Percentiles rank a stretch among this genome's conserved stretches.
phyloP scores from a whole-genome alignment of 371 early-diverging fungal species.

The Actinomortierella ambigua region DNA sequence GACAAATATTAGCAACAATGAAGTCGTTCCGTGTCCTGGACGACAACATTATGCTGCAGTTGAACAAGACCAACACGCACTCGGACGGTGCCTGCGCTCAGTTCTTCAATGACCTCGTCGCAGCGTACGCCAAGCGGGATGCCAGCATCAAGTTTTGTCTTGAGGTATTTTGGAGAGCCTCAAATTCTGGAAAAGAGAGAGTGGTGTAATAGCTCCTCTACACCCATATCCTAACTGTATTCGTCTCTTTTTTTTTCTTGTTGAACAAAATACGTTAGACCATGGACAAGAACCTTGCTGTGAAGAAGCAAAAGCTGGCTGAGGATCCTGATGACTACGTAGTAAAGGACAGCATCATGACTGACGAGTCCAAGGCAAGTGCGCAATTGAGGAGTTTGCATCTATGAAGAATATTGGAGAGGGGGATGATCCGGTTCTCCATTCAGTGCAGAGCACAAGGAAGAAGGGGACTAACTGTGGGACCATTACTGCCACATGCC shows the following conservation, averaged over 20 bases:
- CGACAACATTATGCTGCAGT: slow-evolving; percentile 79
- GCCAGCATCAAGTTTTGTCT: slow-evolving; percentile 72
- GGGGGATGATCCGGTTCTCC: too few relatives aligned
- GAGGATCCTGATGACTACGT: slow-evolving; percentile 69
- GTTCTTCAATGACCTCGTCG: slow-evolving; percentile 69
- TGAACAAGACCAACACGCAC: slow-evolving; percentile 76
- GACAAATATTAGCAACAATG: slow-evolving; percentile 62
- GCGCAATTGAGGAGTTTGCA: neutral
- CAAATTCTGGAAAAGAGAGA: too few relatives aligned
- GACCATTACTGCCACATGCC: too few relatives aligned
- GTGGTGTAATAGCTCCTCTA: too few relatives aligned
- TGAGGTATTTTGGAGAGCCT: slow-evolving; percentile 57
- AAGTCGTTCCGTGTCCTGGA: slow-evolving; percentile 78
- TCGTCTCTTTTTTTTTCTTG: neutral
- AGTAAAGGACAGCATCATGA: slow-evolving; percentile 59
- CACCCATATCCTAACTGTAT: too few relatives aligned
- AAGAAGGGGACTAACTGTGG: too few relatives aligned
- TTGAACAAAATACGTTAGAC: slow-evolving; percentile 35
- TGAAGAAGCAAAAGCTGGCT: slow-evolving; percentile 57
- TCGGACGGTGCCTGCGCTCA: slow-evolving; percentile 66
- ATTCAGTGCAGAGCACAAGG: too few relatives aligned
- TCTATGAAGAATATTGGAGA: too few relatives aligned
- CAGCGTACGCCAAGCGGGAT: slow-evolving; percentile 71
- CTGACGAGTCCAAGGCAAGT: slow-evolving; percentile 66
- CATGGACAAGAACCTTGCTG: slow-evolving; percentile 64